Percentiles rank a stretch among this genome's conserved stretches.
Evolutionary conservation across 1,284 basidiomycete species (phyloP).

Genomic region (Apiotrichum akiyoshidainum): DNA sequence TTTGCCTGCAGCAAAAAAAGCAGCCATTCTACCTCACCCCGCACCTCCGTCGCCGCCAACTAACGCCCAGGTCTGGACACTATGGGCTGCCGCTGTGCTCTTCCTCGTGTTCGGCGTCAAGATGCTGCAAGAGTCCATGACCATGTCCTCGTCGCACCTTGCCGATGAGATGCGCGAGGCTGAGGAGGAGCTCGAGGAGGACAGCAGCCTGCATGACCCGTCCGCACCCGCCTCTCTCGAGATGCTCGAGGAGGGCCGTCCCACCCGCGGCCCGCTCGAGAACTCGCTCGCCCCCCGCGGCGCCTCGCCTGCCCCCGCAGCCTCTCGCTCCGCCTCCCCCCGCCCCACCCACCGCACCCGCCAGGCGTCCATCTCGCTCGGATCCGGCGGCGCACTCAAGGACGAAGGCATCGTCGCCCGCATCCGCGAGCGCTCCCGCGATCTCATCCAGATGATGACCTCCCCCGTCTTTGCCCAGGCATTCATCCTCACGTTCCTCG

Average conservation of each 20-base stretch:
- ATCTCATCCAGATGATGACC: constrained; percentile 66
- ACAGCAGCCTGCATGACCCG: constrained; percentile 38
- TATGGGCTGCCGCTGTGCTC: constrained; percentile 64
- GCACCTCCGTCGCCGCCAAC: too few relatives aligned
- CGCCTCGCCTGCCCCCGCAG: background rate
- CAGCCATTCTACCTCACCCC: too few relatives aligned
- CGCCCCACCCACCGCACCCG: background rate
- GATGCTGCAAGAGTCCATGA: constrained; percentile 74
- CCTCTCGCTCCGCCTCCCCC: background rate
- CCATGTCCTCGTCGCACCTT: constrained; percentile 71
- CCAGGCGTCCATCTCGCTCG: background rate
- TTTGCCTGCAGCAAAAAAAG: too few relatives aligned
- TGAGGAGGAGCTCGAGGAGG: constrained; percentile 71
- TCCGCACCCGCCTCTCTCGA: constrained; percentile 27
- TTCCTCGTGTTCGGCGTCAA: constrained; percentile 83
- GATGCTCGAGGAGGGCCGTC: constrained; percentile 40
- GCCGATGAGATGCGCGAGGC: constrained; percentile 89
- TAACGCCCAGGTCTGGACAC: constrained; percentile 37
- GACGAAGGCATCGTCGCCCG: constrained; percentile 1
- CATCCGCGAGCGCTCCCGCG: constrained; percentile 9
- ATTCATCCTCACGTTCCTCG: constrained; percentile 91
- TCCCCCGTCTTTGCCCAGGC: constrained; percentile 94
- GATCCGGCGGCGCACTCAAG: constrained; percentile 12
- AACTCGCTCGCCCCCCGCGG: constrained; percentile 8
- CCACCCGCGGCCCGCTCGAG: constrained; percentile 11